These are phyloP conservation scores for Aureobasidium sp. DNA, from an alignment of 2,329 filamentous ascomycete species.

Conservation along the genomic window DNA sequence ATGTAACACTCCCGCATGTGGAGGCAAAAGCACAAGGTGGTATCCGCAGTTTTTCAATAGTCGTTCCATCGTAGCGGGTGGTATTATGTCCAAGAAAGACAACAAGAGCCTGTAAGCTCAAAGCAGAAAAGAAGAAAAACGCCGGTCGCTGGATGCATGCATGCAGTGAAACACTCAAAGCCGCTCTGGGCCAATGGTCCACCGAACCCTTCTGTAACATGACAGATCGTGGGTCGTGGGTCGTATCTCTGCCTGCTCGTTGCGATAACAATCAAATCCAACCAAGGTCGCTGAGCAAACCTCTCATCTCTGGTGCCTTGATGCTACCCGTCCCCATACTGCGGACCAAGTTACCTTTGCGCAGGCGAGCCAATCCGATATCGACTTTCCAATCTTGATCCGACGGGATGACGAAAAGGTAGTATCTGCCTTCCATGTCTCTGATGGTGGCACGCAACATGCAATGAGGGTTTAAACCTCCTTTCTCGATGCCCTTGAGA, in stretches of 20 bases:
- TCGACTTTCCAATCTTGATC: constrained; percentile 58
- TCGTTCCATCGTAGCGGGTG: constrained; percentile 5
- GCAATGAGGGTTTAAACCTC: constrained; percentile 25
- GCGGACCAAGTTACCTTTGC: constrained; percentile 50
- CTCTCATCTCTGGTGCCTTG: constrained; percentile 38
- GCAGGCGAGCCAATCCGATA: constrained; percentile 49
- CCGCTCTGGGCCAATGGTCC: neutral
- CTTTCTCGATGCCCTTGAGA: constrained; percentile 70
- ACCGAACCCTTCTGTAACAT: neutral
- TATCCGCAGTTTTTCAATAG: neutral
- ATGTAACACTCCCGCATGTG: neutral
- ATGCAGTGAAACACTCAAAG: constrained; percentile 4
- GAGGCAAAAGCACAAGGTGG: constrained; percentile 9
- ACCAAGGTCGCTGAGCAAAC: constrained; percentile 30
- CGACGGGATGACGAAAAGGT: constrained; percentile 54
- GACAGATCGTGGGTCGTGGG: neutral
- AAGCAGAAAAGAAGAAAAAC: constrained; percentile 11
- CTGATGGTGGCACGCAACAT: constrained; percentile 52
- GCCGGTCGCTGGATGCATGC: constrained; percentile 16
- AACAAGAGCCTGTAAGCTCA: constrained; percentile 1
- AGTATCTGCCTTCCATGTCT: constrained; percentile 55
- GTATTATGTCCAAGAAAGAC: neutral
- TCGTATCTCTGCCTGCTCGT: neutral
- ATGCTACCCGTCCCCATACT: constrained; percentile 48
- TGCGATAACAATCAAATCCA: constrained; percentile 23